These are phyloP conservation scores for Grigorovia humatica DNA, from an alignment of 805 yeast genomes.

Conservation along the genomic window DNA sequence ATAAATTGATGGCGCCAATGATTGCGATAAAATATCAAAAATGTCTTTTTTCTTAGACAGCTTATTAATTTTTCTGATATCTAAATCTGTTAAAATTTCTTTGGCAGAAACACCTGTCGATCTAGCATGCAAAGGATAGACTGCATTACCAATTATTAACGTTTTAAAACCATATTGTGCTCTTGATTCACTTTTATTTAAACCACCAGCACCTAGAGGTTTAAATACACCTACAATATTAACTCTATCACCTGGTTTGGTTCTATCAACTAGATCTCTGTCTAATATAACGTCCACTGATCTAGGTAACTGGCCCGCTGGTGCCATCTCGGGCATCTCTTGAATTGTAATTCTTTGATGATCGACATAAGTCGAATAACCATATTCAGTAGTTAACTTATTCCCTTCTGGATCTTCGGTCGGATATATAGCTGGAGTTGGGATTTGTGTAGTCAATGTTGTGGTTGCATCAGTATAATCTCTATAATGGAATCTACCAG, in stretches of 20 bases:
- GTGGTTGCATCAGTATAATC: constrained; percentile 91
- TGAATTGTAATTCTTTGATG: constrained; percentile 90
- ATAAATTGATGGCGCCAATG: constrained; percentile 91
- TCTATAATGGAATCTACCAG: constrained; percentile 78
- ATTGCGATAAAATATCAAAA: constrained; percentile 69
- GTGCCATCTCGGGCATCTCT: constrained; percentile 96
- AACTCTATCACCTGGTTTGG: constrained; percentile 93
- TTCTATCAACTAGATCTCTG: constrained; percentile 84
- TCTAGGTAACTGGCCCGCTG: constrained; percentile 95
- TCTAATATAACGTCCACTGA: constrained; percentile 87
- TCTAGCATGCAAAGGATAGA: constrained; percentile 79
- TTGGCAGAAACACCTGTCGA: constrained; percentile 73
- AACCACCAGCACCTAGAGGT: constrained; percentile 65
- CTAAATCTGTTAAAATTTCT: constrained; percentile 63
- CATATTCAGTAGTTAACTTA: constrained; percentile 82
- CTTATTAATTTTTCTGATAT: constrained; percentile 77
- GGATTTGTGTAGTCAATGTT: constrained; percentile 41
- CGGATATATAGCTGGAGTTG: constrained; percentile 78
- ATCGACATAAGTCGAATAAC: constrained; percentile 83
- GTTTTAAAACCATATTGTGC: constrained; percentile 60
- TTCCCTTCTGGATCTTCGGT: constrained; percentile 89
- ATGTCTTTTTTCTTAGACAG: constrained; percentile 60
- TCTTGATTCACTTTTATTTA: constrained; percentile 22
- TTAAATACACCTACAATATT: constrained; percentile 91
- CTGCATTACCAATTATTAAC: constrained; percentile 78